Evolutionary conservation across 176 grass and related monocot species (phyloP).

Genomic region (Rhynchospora tenuis): DNA sequence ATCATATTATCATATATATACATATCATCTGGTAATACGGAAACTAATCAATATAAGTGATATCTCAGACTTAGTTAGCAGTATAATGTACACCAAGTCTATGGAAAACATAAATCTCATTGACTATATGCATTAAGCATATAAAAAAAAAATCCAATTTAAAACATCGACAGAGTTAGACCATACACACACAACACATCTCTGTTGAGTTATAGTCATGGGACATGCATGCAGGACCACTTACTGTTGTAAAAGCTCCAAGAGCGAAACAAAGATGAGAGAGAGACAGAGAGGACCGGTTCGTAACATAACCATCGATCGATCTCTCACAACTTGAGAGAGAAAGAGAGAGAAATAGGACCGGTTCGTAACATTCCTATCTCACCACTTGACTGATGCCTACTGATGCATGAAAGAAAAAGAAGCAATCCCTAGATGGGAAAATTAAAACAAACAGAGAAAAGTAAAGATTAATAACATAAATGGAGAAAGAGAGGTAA

Average conservation of each 20-base stretch:
- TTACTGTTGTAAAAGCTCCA: conserved; percentile 61
- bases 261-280: conserved; percentile 18
- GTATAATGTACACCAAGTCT: not conserved
- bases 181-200: not conserved
- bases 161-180: conserved; percentile 7
- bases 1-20: not conserved
- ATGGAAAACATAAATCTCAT: not conserved
- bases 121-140: not conserved
- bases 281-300: conserved; percentile 21
- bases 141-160: not conserved
- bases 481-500: conserved; percentile 9
- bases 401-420: conserved; percentile 48
- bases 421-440: conserved; percentile 21
- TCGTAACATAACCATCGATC: conserved; percentile 33
- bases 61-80: not conserved
- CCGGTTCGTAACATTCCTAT: conserved; percentile 34
- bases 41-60: not conserved
- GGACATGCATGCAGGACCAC: conserved; percentile 27
- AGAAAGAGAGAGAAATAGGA: conserved; percentile 21
- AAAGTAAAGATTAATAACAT: conserved; percentile 13
- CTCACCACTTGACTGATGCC: conserved; percentile 43
- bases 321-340: conserved; percentile 35
- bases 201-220: conserved; percentile 25
- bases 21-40: not conserved
- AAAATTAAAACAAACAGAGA: conserved; percentile 4